A percentile compares a stretch with the other conserved stretches of the same genome.
Evolutionary conservation across 192 early-diverging fungal species (phyloP).

Genomic region (Coemansia furcata): DNA sequence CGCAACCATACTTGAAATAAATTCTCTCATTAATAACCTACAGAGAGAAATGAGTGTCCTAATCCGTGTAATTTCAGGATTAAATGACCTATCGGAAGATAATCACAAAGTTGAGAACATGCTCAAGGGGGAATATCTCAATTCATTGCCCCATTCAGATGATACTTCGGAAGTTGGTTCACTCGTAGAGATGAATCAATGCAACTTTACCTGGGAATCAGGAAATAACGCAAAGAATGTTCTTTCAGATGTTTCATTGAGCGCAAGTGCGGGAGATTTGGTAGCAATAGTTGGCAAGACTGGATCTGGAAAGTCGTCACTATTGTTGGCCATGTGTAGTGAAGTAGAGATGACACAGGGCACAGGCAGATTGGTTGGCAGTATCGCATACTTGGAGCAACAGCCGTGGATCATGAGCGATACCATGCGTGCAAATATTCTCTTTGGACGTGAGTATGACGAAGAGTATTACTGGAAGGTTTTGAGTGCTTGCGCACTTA

Average conservation of each 20-base stretch:
- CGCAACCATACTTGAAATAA: not conserved
- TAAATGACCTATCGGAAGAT: not conserved
- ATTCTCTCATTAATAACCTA: not conserved
- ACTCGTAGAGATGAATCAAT: conserved; percentile 9
- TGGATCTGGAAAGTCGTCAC: too few species aligned
- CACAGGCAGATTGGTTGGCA: conserved; percentile 15
- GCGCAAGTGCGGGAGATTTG: too few species aligned
- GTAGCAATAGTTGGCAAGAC: too few species aligned
- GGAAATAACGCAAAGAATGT: too few species aligned
- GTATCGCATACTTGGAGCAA: conserved; percentile 27
- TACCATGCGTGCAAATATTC: too few species aligned
- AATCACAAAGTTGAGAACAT: conserved; percentile 12
- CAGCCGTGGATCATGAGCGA: conserved; percentile 26
- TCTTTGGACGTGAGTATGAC: too few species aligned
- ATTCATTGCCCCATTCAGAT: conserved; percentile 13
- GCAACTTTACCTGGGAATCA: conserved; percentile 19
- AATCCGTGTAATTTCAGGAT: not conserved
- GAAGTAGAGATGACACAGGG: too few species aligned
- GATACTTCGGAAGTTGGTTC: too few species aligned
- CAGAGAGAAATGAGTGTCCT: not conserved
- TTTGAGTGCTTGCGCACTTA: too few species aligned
- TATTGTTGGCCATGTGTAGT: too few species aligned
- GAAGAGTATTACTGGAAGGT: too few species aligned
- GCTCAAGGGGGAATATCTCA: conserved; percentile 22
- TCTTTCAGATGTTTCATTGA: too few species aligned